Percentiles rank a stretch among this genome's conserved stretches.
Conservation (phyloP, 2,329 filamentous ascomycete species). For the Beauveria bassiana region DNA sequence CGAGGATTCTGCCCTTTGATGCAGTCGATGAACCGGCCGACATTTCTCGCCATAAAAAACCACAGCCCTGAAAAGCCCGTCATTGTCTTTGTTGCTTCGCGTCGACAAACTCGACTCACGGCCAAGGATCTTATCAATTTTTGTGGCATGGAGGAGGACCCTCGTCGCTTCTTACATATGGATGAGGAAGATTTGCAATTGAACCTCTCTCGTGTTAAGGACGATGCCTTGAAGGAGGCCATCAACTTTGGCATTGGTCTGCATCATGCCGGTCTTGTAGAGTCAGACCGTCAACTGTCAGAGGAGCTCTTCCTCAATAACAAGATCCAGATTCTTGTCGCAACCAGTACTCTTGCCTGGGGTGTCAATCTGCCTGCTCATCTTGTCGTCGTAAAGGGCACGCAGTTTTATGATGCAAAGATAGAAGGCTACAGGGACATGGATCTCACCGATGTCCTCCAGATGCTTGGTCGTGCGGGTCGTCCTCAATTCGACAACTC, state of each 20-base stretch:
- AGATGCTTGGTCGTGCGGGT: conserved; percentile 94
- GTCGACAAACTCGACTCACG: conserved; percentile 87
- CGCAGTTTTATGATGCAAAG: conserved; percentile 96
- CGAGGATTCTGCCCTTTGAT: conserved; percentile 94
- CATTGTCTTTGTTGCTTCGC: conserved; percentile 95
- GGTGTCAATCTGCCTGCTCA: conserved; percentile 96
- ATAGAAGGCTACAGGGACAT: conserved; percentile 97
- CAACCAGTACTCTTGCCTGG: conserved; percentile 94
- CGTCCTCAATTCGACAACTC: conserved; percentile 95
- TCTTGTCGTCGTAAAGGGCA: conserved; percentile 94
- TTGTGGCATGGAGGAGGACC: conserved; percentile 97
- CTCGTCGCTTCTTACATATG: conserved; percentile 86
- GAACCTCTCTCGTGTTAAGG: conserved; percentile 84
- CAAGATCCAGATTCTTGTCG: conserved; percentile 94
- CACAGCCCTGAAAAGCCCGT: conserved; percentile 96
- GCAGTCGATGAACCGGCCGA: conserved; percentile 98
- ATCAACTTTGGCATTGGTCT: conserved; percentile 94
- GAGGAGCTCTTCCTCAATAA: conserved; percentile 96
- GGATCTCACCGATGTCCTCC: conserved; percentile 94
- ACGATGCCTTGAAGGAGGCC: conserved; percentile 87
- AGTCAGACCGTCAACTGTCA: conserved; percentile 82
- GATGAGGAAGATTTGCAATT: conserved; percentile 86
- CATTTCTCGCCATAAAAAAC: conserved; percentile 91
- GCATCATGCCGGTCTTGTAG: conserved; percentile 93
- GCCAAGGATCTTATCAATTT: conserved; percentile 95